These are phyloP conservation scores for Cystobasidium slooffiae DNA, from an alignment of 1,284 basidiomycete genomes.

Conservation along the genomic window DNA sequence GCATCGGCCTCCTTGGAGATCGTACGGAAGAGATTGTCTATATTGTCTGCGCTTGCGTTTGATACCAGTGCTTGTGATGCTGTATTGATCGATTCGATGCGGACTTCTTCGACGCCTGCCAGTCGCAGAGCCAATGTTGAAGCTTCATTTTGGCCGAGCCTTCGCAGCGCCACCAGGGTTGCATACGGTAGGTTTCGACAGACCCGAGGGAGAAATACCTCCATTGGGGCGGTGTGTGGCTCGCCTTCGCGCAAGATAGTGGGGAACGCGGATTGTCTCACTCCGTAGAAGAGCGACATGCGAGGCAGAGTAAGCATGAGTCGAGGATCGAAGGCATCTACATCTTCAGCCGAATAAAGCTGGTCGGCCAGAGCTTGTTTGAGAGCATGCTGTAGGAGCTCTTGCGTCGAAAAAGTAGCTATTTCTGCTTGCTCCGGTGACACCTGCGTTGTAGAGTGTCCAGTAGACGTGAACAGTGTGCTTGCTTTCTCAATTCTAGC, in stretches of 20 bases:
- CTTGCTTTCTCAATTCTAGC: constrained; percentile 22
- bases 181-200: constrained; percentile 25
- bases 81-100: too few species aligned
- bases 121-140: constrained; percentile 3
- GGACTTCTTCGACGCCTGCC: neutral
- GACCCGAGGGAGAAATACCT: constrained; percentile 38
- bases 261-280: constrained; percentile 28
- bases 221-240: neutral
- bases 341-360: constrained; percentile 19
- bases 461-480: neutral
- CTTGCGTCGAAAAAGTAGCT: constrained; percentile 28
- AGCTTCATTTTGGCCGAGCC: neutral
- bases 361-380: constrained; percentile 23
- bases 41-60: neutral
- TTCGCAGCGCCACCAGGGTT: neutral
- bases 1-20: constrained; percentile 21
- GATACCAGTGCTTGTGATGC: neutral
- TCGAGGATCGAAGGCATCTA: constrained; percentile 29
- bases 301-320: constrained; percentile 36
- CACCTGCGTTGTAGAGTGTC: neutral
- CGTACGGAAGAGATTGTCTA: constrained; percentile 17
- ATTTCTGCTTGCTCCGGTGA: constrained; percentile 10
- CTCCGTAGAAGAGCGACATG: constrained; percentile 23
- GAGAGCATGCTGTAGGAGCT: constrained; percentile 26
- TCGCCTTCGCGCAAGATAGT: neutral